Conservation (phyloP, 2,329 filamentous ascomycete genomes). For the Pestalotiopsis sp. region DNA sequence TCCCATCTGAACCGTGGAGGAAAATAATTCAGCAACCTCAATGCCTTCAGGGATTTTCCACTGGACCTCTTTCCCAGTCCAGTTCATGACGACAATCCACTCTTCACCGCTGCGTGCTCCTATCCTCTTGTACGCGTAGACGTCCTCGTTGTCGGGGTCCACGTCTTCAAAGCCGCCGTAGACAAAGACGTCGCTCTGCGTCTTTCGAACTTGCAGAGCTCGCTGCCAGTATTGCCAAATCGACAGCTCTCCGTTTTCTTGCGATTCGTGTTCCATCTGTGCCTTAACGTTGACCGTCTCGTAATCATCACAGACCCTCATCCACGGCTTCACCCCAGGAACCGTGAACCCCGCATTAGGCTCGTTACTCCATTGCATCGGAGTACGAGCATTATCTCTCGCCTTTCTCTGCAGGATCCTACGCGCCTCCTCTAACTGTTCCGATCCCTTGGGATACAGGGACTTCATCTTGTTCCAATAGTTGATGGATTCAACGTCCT, state of each 20-base stretch:
- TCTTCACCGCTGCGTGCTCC: constrained; percentile 22
- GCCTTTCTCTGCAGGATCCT: constrained; percentile 59
- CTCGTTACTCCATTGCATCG: constrained; percentile 65
- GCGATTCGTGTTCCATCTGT: constrained; percentile 41
- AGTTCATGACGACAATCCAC: constrained; percentile 33
- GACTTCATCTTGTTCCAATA: constrained; percentile 41
- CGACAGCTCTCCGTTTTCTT: constrained; percentile 37
- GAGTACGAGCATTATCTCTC: constrained; percentile 66
- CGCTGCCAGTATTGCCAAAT: constrained; percentile 65
- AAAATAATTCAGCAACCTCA: constrained; percentile 15
- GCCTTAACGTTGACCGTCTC: constrained; percentile 57
- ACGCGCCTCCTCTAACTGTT: constrained; percentile 47
- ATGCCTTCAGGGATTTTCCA: constrained; percentile 25
- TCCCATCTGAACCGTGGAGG: too few species aligned
- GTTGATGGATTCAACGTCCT: constrained; percentile 51
- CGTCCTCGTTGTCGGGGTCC: constrained; percentile 20
- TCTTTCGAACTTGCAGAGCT: constrained; percentile 55
- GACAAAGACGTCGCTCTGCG: constrained; percentile 60
- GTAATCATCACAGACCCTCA: constrained; percentile 59
- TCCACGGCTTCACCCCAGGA: constrained; percentile 55
- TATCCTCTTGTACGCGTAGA: constrained; percentile 27
- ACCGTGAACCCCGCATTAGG: constrained; percentile 64
- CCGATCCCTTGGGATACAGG: constrained; percentile 37
- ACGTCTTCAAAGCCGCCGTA: constrained; percentile 57
- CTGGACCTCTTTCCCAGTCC: constrained; percentile 25